Conservation (phyloP, 1,139 yeast genomes). For the Hyphopichia khmerensis region DNA sequence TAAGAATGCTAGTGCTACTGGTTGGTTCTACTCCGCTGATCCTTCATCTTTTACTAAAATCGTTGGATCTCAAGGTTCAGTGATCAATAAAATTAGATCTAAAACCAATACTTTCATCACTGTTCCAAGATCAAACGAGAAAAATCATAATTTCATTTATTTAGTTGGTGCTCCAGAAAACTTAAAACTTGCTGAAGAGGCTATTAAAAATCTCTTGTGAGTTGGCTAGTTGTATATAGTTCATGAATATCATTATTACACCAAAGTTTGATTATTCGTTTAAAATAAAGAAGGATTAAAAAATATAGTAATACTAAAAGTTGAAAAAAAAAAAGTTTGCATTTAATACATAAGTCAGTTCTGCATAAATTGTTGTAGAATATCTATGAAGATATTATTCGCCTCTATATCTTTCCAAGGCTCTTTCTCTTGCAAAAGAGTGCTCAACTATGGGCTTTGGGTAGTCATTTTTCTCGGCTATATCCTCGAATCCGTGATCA, state of each 20-base stretch:
- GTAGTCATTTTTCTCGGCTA: constrained; percentile 28
- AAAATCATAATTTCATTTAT: constrained; percentile 28
- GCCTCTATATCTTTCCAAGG: constrained; percentile 35
- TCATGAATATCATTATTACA: too few relatives aligned
- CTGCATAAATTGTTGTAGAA: neutral
- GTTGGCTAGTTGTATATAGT: neutral
- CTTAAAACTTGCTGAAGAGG: constrained; percentile 26
- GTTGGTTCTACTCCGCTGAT: constrained; percentile 39
- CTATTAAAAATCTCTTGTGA: constrained; percentile 19
- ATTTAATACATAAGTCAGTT: neutral
- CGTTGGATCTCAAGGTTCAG: constrained; percentile 77
- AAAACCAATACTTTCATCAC: constrained; percentile 58
- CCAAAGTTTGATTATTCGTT: too few relatives aligned
- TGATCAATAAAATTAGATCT: constrained; percentile 61
- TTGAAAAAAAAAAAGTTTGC: neutral
- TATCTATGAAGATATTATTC: constrained; percentile 7
- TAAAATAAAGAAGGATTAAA: too few relatives aligned
- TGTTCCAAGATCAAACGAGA: constrained; percentile 62
- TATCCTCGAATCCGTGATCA: constrained; percentile 14
- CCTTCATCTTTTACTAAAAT: constrained; percentile 51
- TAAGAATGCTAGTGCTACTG: constrained; percentile 28
- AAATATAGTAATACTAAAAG: too few relatives aligned
- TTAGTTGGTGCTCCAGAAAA: constrained; percentile 34
- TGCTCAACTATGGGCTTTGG: constrained; percentile 45
- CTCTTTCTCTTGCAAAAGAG: constrained; percentile 32